Conservation (phyloP, 2,329 filamentous ascomycete species). For the Pyrenophora tritici-repentis region DNA sequence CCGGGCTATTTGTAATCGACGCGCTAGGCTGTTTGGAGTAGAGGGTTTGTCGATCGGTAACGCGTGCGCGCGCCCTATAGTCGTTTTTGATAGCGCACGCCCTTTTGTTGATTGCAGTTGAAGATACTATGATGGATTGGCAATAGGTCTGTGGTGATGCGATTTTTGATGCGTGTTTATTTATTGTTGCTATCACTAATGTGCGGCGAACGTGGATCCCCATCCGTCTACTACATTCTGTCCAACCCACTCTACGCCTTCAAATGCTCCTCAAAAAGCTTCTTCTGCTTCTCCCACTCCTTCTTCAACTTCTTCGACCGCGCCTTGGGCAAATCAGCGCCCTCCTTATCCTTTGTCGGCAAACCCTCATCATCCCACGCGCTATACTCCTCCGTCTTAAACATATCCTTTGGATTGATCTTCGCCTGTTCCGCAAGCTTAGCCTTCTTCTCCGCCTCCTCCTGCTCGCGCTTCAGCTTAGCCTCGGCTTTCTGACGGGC, state of each 20-base stretch:
- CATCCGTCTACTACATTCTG: no score
- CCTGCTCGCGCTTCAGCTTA: constrained; percentile 61
- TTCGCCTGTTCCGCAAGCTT: constrained; percentile 62
- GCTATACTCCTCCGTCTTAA: constrained; percentile 65
- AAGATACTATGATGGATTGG: no score
- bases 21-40: no score
- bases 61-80: no score
- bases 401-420: constrained; percentile 63
- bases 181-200: no score
- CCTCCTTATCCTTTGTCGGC: constrained; percentile 76
- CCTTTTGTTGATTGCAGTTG: no score
- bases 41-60: no score
- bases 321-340: constrained; percentile 80
- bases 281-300: constrained; percentile 90
- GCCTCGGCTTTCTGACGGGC: constrained; percentile 52
- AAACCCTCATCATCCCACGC: constrained; percentile 84
- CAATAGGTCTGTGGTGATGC: no score
- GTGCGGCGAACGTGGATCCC: no score
- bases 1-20: no score
- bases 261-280: constrained; percentile 65
- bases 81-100: no score
- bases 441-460: constrained; percentile 61
- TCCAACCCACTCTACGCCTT: neutral
- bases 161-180: no score
- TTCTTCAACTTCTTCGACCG: constrained; percentile 82